Conservation (phyloP, 495 filamentous ascomycete genomes). For the Apiosordaria backusii region DNA sequence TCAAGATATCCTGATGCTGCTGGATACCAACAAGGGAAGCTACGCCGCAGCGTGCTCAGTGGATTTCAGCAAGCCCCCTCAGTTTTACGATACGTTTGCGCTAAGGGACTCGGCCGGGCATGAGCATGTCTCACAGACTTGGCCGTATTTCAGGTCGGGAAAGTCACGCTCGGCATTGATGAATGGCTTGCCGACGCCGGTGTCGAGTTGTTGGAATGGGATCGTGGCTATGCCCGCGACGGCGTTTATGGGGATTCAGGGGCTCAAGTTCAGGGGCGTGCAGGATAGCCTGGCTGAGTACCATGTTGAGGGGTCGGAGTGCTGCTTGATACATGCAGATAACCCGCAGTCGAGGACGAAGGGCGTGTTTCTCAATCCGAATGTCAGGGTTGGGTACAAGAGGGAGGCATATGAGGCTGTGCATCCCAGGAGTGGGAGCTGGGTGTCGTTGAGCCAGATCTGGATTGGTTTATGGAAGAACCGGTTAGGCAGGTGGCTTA, state of each 20-base stretch:
- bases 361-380: constrained; percentile 75
- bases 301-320: constrained; percentile 77
- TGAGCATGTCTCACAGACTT: constrained; percentile 59
- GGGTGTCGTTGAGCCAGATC: constrained; percentile 26
- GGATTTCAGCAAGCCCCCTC: constrained; percentile 66
- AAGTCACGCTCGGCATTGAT: constrained; percentile 58
- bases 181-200: constrained; percentile 56
- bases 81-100: constrained; percentile 83
- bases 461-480: constrained; percentile 50
- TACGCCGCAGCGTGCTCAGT: constrained; percentile 82
- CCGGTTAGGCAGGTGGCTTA: constrained; percentile 25
- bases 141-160: constrained; percentile 71
- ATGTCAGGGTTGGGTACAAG: constrained; percentile 71
- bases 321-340: constrained; percentile 79
- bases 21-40: constrained; percentile 65
- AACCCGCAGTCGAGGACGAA: constrained; percentile 49
- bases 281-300: constrained; percentile 60
- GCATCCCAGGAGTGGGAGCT: constrained; percentile 30
- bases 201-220: constrained; percentile 82
- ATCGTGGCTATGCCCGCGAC: constrained; percentile 49
- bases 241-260: constrained; percentile 25
- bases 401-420: constrained; percentile 51
- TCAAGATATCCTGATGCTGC: constrained; percentile 61
- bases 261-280: constrained; percentile 63
- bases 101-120: constrained; percentile 66